Evolutionary conservation across 192 early-diverging fungal species (phyloP).

Genomic region (Entomortierella chlamydospora): DNA sequence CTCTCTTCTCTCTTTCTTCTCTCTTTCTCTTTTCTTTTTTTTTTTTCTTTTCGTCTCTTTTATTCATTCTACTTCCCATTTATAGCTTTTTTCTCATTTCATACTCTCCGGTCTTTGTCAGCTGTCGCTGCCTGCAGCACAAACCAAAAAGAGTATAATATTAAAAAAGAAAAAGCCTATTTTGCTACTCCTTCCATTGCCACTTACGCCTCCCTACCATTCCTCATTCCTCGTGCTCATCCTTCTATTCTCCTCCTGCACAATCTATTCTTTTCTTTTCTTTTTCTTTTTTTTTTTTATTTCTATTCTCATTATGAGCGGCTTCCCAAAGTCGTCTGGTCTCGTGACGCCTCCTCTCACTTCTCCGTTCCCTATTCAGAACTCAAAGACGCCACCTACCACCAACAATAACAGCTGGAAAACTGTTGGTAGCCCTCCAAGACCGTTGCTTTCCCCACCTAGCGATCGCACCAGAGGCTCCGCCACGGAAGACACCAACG

Average conservation of each 20-base stretch:
- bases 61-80: background rate
- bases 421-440: constrained; percentile 68
- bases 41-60: background rate
- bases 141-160: too few species aligned
- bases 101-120: too few species aligned
- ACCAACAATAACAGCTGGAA: constrained; percentile 60
- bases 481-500: background rate
- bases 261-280: background rate
- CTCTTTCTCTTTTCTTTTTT: background rate
- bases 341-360: constrained; percentile 23
- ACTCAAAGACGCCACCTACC: background rate
- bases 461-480: background rate
- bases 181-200: background rate
- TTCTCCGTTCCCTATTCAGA: constrained; percentile 22
- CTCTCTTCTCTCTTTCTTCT: background rate
- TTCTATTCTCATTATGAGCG: constrained; percentile 8
- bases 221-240: too few species aligned
- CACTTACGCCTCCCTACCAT: too few species aligned
- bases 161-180: too few species aligned
- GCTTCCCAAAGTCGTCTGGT: constrained; percentile 10
- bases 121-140: too few species aligned
- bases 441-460: constrained; percentile 57
- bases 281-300: background rate
- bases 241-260: too few species aligned
- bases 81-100: too few species aligned